phyloP scores from a whole-genome alignment of 1,139 yeast genomes.

The Diutina sp. region DNA sequence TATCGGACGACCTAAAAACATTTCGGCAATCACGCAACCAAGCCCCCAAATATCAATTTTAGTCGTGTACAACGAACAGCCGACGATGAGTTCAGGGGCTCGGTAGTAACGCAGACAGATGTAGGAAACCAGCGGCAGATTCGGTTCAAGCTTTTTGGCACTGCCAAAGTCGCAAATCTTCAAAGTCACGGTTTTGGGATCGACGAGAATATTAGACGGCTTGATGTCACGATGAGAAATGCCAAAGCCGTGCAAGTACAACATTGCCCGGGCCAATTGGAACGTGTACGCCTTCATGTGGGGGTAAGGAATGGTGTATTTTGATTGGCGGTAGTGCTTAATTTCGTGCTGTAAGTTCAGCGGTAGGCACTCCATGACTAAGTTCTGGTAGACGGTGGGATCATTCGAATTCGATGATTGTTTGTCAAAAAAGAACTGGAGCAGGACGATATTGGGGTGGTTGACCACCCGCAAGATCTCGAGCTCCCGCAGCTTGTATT shows the following conservation, averaged over 20 bases:
- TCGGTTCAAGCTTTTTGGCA: slow-evolving; percentile 63
- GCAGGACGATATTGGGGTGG: slow-evolving; percentile 65
- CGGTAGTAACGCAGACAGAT: slow-evolving; percentile 73
- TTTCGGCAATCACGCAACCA: slow-evolving; percentile 78
- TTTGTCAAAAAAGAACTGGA: slow-evolving; percentile 57
- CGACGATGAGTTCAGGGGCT: slow-evolving; percentile 75
- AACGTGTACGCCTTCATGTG: slow-evolving; percentile 71
- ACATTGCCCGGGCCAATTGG: slow-evolving; percentile 73
- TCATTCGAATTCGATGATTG: slow-evolving; percentile 39
- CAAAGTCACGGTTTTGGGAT: slow-evolving; percentile 50
- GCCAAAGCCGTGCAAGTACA: slow-evolving; percentile 66
- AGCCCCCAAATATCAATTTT: slow-evolving; percentile 80
- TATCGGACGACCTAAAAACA: slow-evolving; percentile 70
- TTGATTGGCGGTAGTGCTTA: slow-evolving; percentile 51
- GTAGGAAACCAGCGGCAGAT: slow-evolving; percentile 65
- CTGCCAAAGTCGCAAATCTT: slow-evolving; percentile 79
- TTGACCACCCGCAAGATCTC: slow-evolving; percentile 61
- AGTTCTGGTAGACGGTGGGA: slow-evolving; percentile 59
- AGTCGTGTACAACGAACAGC: slow-evolving; percentile 63
- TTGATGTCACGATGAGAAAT: slow-evolving; percentile 75
- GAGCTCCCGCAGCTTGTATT: slow-evolving; percentile 67
- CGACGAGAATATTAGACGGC: slow-evolving; percentile 67
- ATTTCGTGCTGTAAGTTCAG: slow-evolving; percentile 66
- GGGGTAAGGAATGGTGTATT: slow-evolving; percentile 54
- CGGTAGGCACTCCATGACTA: slow-evolving; percentile 82